Evolutionary conservation across 306 rosid genomes (phyloP), one percentile per base, ranked within the genome.

Genomic region (Arachis stenosperma): DNA sequence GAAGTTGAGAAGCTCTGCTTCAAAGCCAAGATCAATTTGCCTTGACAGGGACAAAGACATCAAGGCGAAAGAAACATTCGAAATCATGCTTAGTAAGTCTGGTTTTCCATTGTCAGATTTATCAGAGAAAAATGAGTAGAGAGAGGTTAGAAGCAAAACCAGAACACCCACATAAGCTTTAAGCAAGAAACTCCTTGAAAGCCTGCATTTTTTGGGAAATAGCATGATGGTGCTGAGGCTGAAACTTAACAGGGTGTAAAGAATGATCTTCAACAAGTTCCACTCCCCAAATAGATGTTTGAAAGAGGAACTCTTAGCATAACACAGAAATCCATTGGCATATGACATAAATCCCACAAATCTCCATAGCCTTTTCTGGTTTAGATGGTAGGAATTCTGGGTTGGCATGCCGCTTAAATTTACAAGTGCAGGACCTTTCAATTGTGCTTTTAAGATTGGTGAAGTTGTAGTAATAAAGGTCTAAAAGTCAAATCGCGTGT

Each of bases 21-120:
- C 77, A 59, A 80, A 80, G 6, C 74, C 84, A 14, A 56, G 69
- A 13, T 70, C 69, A 8, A 50, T 69, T 3, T 69, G 74, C 33
- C 74, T 75, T 62, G 80, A 75, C 11, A 80, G 27, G 8, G 69
- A 62, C n/a, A 75, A 27, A 3, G 77, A 69, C 84, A 75, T 80
- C n/a, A 74, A 62, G 54, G 76, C 72, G 61, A 74, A 74, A 0
- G 79, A 46, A 15, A 6, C 55, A 62, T 17, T 43, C 0, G 80
- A 75, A 74, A 55, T 3, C 17, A 74, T 9, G 55, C 69, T 69
- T 33, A 74, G 29, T 7, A 48, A 0, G 8, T 80, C 63, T 61
- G 80, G 73, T 80, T 80, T 80, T 69, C 50, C 69, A 46, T 62
- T 74, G 37, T 37, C 8, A 6, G 6, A 4, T 46, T 75, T 63